Evolutionary conservation across 176 grass and related monocot genomes (phyloP).

Genomic region (Cenchrus americanus): DNA sequence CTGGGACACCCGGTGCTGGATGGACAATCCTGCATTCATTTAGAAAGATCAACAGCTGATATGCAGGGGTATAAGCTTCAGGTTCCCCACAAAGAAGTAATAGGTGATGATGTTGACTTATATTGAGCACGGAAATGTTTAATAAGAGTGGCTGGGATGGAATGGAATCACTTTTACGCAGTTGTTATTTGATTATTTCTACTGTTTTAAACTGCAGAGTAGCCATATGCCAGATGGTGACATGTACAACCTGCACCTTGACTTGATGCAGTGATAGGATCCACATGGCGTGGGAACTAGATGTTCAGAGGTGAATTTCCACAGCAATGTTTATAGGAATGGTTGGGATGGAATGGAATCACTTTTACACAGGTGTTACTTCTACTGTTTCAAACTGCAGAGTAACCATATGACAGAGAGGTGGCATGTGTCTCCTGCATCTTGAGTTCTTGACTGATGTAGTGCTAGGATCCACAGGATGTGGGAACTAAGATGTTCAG

Average conservation of each 20-base stretch:
- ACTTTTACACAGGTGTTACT: neutral
- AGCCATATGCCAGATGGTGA: neutral
- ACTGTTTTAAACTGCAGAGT: conserved; percentile 3
- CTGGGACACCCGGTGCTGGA: conserved; percentile 81
- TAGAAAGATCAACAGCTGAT: conserved; percentile 21
- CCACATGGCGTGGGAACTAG: neutral
- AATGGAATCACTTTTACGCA: neutral
- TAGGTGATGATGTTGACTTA: neutral
- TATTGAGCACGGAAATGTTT: neutral
- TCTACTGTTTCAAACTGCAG: conserved; percentile 8
- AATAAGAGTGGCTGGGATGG: neutral
- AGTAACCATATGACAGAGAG: neutral
- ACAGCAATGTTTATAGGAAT: neutral
- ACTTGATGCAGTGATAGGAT: neutral
- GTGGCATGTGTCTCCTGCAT: neutral
- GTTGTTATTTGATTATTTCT: neutral
- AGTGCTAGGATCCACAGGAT: neutral
- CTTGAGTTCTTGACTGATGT: neutral
- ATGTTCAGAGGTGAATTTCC: conserved; percentile 14
- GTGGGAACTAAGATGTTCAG: neutral
- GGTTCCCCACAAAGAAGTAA: neutral
- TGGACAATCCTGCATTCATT: conserved; percentile 74
- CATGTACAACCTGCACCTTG: neutral
- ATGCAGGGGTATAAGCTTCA: neutral
- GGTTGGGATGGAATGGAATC: neutral